Evolutionary conservation across 805 yeast genomes (phyloP).

Genomic region (Cyberlindnera saturnus): DNA sequence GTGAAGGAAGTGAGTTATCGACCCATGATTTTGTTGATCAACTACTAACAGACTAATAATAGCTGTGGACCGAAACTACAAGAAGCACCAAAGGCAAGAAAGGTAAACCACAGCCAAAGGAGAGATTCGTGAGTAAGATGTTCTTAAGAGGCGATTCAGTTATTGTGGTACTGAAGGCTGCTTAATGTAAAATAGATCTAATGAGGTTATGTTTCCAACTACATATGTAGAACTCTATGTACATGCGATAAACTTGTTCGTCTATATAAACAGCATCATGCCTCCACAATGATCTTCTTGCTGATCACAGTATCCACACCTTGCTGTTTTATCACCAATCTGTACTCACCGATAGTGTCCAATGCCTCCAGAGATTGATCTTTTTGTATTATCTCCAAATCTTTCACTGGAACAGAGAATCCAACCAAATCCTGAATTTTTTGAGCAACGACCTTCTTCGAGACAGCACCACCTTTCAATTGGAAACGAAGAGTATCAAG

Average conservation of each 20-base stretch:
- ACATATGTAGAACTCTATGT: constrained; percentile 1
- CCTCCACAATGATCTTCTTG: constrained; percentile 13
- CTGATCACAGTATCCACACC: constrained; percentile 8
- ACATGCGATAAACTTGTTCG: not conserved
- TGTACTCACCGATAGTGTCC: constrained; percentile 14
- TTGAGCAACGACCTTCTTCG: constrained; percentile 9
- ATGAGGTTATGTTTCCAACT: constrained; percentile 6
- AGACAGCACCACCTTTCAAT: constrained; percentile 3
- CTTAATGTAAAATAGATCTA: constrained; percentile 3
- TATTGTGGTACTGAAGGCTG: constrained; percentile 63
- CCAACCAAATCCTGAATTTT: constrained; percentile 9
- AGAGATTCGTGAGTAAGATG: constrained; percentile 81
- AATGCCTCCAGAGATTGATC: constrained; percentile 7
- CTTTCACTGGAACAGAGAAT: constrained; percentile 15
- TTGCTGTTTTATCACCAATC: constrained; percentile 12
- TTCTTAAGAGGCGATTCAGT: constrained; percentile 95
- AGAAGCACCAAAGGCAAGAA: constrained; percentile 63
- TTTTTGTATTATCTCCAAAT: constrained; percentile 7
- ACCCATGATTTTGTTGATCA: not conserved
- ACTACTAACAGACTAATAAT: not conserved
- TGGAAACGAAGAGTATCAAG: constrained; percentile 11
- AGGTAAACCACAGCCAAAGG: constrained; percentile 59
- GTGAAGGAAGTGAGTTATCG: constrained; percentile 56
- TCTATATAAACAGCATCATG: constrained; percentile 1
- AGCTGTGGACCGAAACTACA: constrained; percentile 59